A percentile compares a stretch with the other conserved stretches of the same genome.
Evolutionary conservation across 768 basidiomycete species (phyloP).

Genomic region (Macrolepiota fuliginosa): DNA sequence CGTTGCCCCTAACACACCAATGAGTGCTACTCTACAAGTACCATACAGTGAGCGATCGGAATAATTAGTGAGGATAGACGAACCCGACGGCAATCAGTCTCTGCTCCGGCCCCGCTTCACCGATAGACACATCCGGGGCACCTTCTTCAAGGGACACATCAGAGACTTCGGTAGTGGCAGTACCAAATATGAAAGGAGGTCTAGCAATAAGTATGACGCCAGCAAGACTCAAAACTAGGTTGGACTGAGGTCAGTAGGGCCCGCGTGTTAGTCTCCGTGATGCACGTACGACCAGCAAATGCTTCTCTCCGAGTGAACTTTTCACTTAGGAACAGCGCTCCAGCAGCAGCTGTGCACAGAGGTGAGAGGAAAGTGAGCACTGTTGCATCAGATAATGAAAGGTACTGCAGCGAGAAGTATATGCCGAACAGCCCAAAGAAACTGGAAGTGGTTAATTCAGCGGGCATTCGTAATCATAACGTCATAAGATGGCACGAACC

Average conservation of each 20-base stretch:
- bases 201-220: constrained; percentile 84
- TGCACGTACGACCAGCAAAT: constrained; percentile 42
- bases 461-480: neutral
- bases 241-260: neutral
- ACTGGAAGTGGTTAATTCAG: constrained; percentile 28
- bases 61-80: constrained; percentile 12
- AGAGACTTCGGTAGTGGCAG: neutral
- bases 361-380: constrained; percentile 78
- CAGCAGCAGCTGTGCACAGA: constrained; percentile 59
- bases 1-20: constrained; percentile 65
- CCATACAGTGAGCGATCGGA: neutral
- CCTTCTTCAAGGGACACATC: neutral
- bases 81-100: constrained; percentile 62
- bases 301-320: constrained; percentile 51
- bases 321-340: constrained; percentile 62
- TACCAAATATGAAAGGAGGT: constrained; percentile 71
- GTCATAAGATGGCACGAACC: constrained; percentile 36
- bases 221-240: constrained; percentile 56
- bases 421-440: constrained; percentile 71
- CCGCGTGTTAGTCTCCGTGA: neutral
- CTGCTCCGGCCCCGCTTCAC: constrained; percentile 26
- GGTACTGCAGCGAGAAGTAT: constrained; percentile 69
- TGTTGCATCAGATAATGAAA: constrained; percentile 76
- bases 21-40: constrained; percentile 47
- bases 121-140: constrained; percentile 25